Base-by-base conservation (phyloP, 176 grass and related monocot genomes). In the Cenchrus purpureus region DNA sequence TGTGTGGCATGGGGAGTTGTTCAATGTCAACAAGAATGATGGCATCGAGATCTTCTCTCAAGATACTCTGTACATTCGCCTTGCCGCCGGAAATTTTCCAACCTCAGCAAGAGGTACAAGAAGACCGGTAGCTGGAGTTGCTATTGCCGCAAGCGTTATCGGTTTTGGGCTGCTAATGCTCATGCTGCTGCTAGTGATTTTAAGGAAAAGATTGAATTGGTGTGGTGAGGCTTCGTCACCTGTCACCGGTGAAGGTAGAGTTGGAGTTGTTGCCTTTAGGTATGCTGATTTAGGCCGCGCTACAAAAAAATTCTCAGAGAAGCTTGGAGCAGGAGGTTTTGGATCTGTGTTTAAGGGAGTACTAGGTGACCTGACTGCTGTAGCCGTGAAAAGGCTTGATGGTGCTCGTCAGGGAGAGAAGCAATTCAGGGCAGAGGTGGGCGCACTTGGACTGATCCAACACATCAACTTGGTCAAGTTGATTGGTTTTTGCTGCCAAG, bases 341-440 rank as follows among this genome's bases (percentile, higher is more conserved):
- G 44, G 68, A 7, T 71, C 44, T 25, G 68, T 71, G 2, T 71
- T 49, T 20, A 71, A 71, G 68, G 68, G 68, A 49, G 20, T 12
- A 4, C 3, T 71, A 1, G 1, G 19, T 25, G 68, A 28, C 13
- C 5, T 6, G 10, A 7, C 68, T 13, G 8, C 10, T 1, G 44
- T 71, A 3, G 68, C 68, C 0, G 44, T 71, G 11, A 71, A 71
- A 14, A 71, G 45, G 68, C 68, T 71, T 12, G 44, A 71, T 4
- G 45, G 68, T 14, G 44, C 20, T 2, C 9, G 44, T 2, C 68
- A 49, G 44, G 68, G 68, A 1, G 68, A 71, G 44, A 71, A 71
- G 44, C 68, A 71, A 14, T 71, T 71, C 68, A 71, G 44, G 68
- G 68, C 68, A 3, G 68, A 71, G 44, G 44, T 49, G 68, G 46